Evolutionary conservation across 2,329 filamentous ascomycete genomes (phyloP).

Genomic region (Phyllachora maydis): DNA sequence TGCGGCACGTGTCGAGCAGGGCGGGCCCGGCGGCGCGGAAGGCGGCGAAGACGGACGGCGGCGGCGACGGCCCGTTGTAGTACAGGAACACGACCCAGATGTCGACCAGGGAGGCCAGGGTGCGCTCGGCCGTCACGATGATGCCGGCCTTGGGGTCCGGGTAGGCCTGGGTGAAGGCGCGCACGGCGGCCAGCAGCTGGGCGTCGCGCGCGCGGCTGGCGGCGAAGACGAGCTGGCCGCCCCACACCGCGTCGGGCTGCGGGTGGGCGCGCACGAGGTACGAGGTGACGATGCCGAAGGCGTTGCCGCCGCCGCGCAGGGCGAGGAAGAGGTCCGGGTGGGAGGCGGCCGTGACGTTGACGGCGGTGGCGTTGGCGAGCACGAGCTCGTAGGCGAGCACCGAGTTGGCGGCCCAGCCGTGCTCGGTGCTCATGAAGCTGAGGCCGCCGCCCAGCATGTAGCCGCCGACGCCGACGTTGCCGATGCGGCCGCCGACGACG

Average conservation of each 20-base stretch:
- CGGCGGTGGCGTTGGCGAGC: slow-evolving; percentile 14
- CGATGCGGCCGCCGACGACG: slow-evolving; percentile 19
- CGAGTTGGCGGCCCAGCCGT: slow-evolving; percentile 18
- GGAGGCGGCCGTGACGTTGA: slow-evolving; percentile 2
- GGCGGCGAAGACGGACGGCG: slow-evolving; percentile 29
- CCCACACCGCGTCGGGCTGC: slow-evolving; percentile 19
- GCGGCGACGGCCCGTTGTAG: slow-evolving; percentile 34
- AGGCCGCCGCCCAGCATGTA: slow-evolving; percentile 25
- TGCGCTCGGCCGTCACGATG: slow-evolving; percentile 31
- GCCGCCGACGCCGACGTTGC: slow-evolving; percentile 21
- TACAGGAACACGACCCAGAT: slow-evolving; percentile 40
- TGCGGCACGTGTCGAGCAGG: slow-evolving; percentile 13
- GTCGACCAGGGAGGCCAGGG: slow-evolving; percentile 19
- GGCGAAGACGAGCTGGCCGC: slow-evolving; percentile 18
- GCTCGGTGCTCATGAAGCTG: slow-evolving; percentile 6
- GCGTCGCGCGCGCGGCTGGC: slow-evolving; percentile 9
- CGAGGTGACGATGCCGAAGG: slow-evolving; percentile 6
- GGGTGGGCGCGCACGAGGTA: slow-evolving; percentile 20
- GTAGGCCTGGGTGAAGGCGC: slow-evolving; percentile 36
- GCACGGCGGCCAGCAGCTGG: slow-evolving; percentile 12
- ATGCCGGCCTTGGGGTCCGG: slow-evolving; percentile 37
- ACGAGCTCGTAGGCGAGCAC: slow-evolving; percentile 16
- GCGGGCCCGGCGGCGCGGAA: slow-evolving; percentile 27
- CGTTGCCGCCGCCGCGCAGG: slow-evolving; percentile 8
- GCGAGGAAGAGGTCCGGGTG: slow-evolving; percentile 6